phyloP scores from a whole-genome alignment of 257 asterid genomes.

The Gardenia jasminoides region DNA sequence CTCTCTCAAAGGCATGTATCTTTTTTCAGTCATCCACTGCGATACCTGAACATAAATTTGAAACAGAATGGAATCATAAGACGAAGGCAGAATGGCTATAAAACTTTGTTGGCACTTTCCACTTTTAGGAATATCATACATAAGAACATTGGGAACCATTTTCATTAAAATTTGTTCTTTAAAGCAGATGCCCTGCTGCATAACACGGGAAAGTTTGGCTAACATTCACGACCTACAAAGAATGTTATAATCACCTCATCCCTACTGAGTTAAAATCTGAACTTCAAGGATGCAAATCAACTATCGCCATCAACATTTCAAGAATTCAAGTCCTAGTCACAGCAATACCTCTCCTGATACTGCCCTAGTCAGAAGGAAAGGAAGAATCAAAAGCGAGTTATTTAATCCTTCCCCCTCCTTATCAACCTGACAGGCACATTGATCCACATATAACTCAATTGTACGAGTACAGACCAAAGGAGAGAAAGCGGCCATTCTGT shows the following conservation, averaged over 20 bases:
- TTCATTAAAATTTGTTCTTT: too few species aligned
- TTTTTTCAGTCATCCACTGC: slow-evolving; percentile 66
- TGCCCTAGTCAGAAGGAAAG: neutral
- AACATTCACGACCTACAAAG: neutral
- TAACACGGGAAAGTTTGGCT: neutral
- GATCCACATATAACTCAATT: neutral
- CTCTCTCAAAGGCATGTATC: slow-evolving; percentile 27
- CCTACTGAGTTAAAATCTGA: neutral
- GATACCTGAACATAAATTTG: slow-evolving; percentile 45
- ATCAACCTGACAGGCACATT: neutral
- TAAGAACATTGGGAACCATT: neutral
- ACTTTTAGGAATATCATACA: neutral
- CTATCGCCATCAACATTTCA: neutral
- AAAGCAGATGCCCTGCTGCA: neutral
- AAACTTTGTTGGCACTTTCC: neutral
- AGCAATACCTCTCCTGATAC: neutral
- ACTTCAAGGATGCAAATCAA: slow-evolving; percentile 1
- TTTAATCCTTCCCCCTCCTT: neutral
- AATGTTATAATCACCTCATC: neutral
- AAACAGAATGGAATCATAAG: neutral
- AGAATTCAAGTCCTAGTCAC: neutral
- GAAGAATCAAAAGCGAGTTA: neutral
- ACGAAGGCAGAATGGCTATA: neutral
- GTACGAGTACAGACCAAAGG: neutral
- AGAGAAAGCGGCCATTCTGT: neutral